Evolutionary conservation across 345 rosid species (phyloP).

Genomic region (Dipteronia sinensis): DNA sequence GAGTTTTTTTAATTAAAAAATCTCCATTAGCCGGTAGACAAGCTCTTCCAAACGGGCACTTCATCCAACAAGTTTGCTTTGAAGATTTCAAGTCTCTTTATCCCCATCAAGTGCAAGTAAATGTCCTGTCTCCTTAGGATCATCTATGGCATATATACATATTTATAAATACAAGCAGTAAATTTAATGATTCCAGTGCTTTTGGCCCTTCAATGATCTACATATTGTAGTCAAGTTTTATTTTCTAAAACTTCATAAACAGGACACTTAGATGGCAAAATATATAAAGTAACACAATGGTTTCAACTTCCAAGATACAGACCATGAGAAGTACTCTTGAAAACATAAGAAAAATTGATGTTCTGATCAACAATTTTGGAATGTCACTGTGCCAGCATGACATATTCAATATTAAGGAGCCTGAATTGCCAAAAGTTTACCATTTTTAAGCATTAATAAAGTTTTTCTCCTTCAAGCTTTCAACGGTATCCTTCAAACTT

Average conservation of each 20-base stretch:
- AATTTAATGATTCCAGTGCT: no score
- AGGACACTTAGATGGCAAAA: conserved; percentile 27
- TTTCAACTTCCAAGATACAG: no score
- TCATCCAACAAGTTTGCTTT: conserved; percentile 35
- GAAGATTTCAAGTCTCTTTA: conserved; percentile 34
- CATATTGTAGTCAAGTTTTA: background rate
- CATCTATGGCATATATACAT: no score
- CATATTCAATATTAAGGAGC: background rate
- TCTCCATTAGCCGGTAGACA: no score
- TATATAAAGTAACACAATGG: background rate
- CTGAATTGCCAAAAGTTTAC: background rate
- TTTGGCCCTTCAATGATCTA: no score
- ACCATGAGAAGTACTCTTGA: background rate
- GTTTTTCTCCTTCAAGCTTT: conserved; percentile 83
- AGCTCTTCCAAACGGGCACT: no score
- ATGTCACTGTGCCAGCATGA: background rate
- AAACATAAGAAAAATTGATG: background rate
- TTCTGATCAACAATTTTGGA: conserved; percentile 21
- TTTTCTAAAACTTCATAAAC: conserved; percentile 22
- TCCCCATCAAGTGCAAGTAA: conserved; percentile 44
- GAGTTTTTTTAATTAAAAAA: no score
- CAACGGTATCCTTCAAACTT: conserved; percentile 56
- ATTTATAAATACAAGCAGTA: no score
- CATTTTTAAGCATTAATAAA: conserved; percentile 33
- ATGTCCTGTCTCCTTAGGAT: conserved; percentile 27